Evolutionary conservation across 139 green algal genomes (phyloP).

Genomic region (Monoraphidium neglectum): DNA sequence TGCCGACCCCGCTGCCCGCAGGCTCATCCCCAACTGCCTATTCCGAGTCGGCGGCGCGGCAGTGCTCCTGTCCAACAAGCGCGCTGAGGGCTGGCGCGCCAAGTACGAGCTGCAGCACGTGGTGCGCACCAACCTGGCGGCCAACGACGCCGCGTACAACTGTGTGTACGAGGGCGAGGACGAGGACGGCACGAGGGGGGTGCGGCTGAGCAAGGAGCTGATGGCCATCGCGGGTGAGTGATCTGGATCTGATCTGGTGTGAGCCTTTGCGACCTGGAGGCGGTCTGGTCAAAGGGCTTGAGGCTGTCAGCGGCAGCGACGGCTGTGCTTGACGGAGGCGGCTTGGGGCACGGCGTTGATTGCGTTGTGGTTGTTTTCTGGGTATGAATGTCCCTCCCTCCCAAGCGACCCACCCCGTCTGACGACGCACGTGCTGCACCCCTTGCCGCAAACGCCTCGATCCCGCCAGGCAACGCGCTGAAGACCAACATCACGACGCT

Average conservation of each 20-base stretch:
- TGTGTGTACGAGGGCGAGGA: constrained; percentile 90
- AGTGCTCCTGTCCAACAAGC: constrained; percentile 90
- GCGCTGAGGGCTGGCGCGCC: constrained; percentile 57
- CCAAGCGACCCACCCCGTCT: too few relatives aligned
- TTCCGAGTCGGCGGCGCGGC: constrained; percentile 94
- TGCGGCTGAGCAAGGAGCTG: constrained; percentile 90
- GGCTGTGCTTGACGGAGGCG: too few relatives aligned
- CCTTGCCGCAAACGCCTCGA: too few relatives aligned
- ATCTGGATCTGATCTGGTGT: neutral
- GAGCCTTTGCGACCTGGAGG: too few relatives aligned
- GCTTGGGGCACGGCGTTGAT: too few relatives aligned
- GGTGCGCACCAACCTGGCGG: constrained; percentile 92
- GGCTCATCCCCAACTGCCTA: constrained; percentile 98
- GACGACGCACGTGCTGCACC: too few relatives aligned
- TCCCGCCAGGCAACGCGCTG: constrained; percentile 52
- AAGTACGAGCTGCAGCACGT: constrained; percentile 59
- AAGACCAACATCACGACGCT: constrained; percentile 98
- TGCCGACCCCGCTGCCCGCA: constrained; percentile 40
- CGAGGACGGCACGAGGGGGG: constrained; percentile 57
- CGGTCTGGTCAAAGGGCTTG: too few relatives aligned
- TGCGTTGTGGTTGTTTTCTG: too few relatives aligned
- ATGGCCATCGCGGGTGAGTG: constrained; percentile 87
- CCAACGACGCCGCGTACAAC: constrained; percentile 86
- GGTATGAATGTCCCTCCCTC: too few relatives aligned
- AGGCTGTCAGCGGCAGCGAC: too few relatives aligned